These are phyloP conservation scores for Solanum boliviense DNA, from an alignment of 257 asterid genomes.

Conservation along the genomic window DNA sequence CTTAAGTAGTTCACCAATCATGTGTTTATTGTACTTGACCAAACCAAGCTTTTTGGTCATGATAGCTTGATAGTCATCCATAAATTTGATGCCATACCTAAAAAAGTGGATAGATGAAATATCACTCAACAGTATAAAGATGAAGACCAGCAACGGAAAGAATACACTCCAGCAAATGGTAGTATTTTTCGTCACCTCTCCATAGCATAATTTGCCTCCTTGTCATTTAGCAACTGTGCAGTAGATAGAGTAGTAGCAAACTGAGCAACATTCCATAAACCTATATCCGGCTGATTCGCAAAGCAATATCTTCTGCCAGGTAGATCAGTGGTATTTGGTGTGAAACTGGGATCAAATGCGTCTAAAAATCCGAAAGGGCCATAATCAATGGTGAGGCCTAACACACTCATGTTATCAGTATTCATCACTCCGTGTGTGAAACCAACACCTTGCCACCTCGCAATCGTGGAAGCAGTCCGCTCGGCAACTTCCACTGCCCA, in stretches of 20 bases:
- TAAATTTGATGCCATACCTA: constrained; percentile 87
- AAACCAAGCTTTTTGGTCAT: constrained; percentile 93
- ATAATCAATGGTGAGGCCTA: constrained; percentile 92
- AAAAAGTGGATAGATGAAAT: neutral
- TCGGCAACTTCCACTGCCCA: constrained; percentile 98
- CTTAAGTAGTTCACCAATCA: constrained; percentile 80
- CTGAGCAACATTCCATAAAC: constrained; percentile 91
- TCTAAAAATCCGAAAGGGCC: constrained; percentile 99
- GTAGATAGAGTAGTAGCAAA: constrained; percentile 62
- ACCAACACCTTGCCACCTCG: constrained; percentile 98
- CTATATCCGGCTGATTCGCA: constrained; percentile 97
- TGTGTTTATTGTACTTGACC: constrained; percentile 76
- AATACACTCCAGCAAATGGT: neutral
- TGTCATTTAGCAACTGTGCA: constrained; percentile 65
- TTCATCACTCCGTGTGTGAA: constrained; percentile 98
- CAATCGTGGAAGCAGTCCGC: constrained; percentile 83
- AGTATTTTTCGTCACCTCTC: constrained; percentile 48
- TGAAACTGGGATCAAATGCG: constrained; percentile 93
- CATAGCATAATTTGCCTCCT: constrained; percentile 76
- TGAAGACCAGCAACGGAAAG: neutral
- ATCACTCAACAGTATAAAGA: neutral
- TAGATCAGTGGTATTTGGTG: constrained; percentile 99
- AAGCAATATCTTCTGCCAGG: constrained; percentile 97
- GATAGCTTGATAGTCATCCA: constrained; percentile 90
- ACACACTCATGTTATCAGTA: constrained; percentile 95